Conservation (phyloP, 2,329 filamentous ascomycete genomes). For the Geosmithia flava region DNA sequence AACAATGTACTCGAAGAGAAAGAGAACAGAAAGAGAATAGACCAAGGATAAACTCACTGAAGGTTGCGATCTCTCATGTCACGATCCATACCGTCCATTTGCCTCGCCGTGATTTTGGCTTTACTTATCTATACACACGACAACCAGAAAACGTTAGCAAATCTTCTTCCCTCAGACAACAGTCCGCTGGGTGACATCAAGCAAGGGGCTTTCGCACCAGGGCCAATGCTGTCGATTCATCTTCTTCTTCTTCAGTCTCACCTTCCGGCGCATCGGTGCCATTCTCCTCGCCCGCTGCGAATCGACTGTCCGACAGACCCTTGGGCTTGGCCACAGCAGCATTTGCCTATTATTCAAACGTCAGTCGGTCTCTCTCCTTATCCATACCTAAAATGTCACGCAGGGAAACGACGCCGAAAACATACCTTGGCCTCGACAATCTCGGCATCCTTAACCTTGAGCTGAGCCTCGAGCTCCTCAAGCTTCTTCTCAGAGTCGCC, state of each 20-base stretch:
- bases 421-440: constrained; percentile 47
- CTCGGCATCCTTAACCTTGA: constrained; percentile 53
- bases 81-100: constrained; percentile 40
- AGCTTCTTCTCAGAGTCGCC: constrained; percentile 34
- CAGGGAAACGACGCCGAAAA: not conserved
- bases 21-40: not conserved
- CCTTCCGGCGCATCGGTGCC: constrained; percentile 33
- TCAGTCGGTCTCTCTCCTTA: not conserved
- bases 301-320: constrained; percentile 42
- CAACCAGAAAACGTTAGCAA: constrained; percentile 7
- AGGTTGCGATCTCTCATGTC: constrained; percentile 44
- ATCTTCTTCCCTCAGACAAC: not conserved
- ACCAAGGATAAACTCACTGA: constrained; percentile 9
- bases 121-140: constrained; percentile 26
- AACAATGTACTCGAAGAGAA: no score
- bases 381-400: not conserved
- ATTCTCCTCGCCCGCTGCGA: constrained; percentile 25
- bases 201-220: constrained; percentile 47
- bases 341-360: constrained; percentile 28
- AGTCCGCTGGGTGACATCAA: not conserved
- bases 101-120: constrained; percentile 30
- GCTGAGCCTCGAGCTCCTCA: constrained; percentile 37
- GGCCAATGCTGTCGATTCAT: constrained; percentile 53
- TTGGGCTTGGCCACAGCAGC: constrained; percentile 28
- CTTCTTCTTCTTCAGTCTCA: constrained; percentile 45